A percentile compares a stretch with the other conserved stretches of the same genome.
Conservation (phyloP, 2,329 filamentous ascomycete genomes). For the Pezicula radicicola region DNA sequence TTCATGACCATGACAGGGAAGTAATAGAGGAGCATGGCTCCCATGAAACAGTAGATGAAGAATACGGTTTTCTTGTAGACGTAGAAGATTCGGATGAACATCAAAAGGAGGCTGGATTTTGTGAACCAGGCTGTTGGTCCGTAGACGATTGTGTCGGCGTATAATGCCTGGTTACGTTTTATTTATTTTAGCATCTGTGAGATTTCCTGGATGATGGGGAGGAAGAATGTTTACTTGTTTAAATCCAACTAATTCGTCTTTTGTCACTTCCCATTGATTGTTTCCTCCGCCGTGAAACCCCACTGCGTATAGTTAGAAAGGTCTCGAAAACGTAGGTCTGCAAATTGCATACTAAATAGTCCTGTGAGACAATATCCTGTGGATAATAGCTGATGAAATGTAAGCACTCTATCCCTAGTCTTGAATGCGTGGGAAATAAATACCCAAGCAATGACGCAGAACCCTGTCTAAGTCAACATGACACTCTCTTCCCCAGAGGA, state of each 20-base stretch:
- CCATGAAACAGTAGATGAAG: slow-evolving; percentile 17
- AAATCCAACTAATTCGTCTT: background rate
- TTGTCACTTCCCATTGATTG: slow-evolving; percentile 9
- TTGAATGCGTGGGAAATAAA: too few relatives aligned
- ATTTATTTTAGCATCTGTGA: too few relatives aligned
- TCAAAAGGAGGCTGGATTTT: slow-evolving; percentile 23
- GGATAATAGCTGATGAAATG: too few relatives aligned
- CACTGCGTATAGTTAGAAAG: slow-evolving; percentile 1
- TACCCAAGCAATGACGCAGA: too few relatives aligned
- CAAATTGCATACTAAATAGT: slow-evolving; percentile 1
- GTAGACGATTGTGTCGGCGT: slow-evolving; percentile 16
- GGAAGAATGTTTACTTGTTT: background rate
- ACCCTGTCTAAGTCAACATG: too few relatives aligned
- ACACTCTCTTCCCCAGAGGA: too few relatives aligned
- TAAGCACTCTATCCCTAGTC: too few relatives aligned
- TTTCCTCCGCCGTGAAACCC: slow-evolving; percentile 5
- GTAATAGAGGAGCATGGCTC: slow-evolving; percentile 10
- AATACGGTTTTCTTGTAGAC: slow-evolving; percentile 11
- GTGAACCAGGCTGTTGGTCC: slow-evolving; percentile 17
- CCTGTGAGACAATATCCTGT: background rate
- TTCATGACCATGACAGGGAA: slow-evolving; percentile 12
- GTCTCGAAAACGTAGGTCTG: too few relatives aligned
- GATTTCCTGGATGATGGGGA: background rate
- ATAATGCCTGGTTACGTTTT: slow-evolving; percentile 4
- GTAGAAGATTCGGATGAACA: slow-evolving; percentile 23